Conservation (phyloP, 2,329 filamentous ascomycete genomes). For the Corniculantispora saksenae region DNA sequence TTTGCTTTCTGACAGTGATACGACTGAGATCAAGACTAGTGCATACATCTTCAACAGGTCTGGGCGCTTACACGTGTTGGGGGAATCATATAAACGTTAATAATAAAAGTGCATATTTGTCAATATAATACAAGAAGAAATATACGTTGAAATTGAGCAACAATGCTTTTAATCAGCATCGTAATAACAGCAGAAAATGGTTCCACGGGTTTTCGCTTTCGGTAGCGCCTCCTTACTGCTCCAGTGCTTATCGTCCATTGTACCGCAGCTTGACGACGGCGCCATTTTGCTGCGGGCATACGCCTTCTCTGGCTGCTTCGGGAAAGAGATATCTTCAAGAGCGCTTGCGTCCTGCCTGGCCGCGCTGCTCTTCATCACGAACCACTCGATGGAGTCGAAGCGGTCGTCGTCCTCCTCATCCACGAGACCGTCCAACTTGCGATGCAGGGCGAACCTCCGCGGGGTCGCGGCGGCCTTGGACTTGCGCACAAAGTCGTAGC, state of each 20-base stretch:
- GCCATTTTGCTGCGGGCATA: conserved; percentile 4
- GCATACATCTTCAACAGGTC: too few species aligned
- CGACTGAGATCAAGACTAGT: background rate
- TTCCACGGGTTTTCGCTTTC: conserved; percentile 14
- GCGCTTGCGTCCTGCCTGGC: background rate
- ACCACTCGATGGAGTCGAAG: conserved; percentile 33
- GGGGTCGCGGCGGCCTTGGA: conserved; percentile 38
- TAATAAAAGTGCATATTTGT: background rate
- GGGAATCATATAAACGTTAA: background rate
- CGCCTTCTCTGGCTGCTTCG: background rate
- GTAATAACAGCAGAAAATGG: conserved; percentile 17
- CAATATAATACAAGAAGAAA: background rate
- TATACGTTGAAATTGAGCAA: background rate
- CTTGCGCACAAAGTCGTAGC: conserved; percentile 43
- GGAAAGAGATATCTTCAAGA: background rate
- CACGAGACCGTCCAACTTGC: conserved; percentile 27
- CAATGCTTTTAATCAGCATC: conserved; percentile 10
- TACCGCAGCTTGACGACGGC: background rate
- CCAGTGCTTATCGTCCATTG: background rate
- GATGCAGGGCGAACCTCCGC: conserved; percentile 40
- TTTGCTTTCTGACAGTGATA: background rate
- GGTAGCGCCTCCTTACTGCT: background rate
- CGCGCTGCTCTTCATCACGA: conserved; percentile 14
- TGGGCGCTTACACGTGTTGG: background rate
- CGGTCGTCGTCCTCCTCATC: conserved; percentile 40